phyloP scores from a whole-genome alignment of 2,329 filamentous ascomycete genomes.

The Fusarium pininemorale region DNA sequence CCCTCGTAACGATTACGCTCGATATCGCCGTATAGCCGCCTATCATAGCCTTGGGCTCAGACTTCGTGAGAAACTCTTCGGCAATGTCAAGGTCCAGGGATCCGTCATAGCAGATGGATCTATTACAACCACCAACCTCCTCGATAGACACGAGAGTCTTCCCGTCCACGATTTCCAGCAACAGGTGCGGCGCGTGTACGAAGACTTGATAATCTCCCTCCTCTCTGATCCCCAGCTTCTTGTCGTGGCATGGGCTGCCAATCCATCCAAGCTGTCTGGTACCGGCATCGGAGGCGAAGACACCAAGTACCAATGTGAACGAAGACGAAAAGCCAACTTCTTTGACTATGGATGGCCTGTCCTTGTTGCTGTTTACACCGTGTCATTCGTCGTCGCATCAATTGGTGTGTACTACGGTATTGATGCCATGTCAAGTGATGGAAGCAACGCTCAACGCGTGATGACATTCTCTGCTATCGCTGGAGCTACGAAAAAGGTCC shows the following conservation, averaged over 20 bases:
- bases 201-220: constrained; percentile 30
- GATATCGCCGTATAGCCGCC: constrained; percentile 26
- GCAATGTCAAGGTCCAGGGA: neutral
- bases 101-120: neutral
- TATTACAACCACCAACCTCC: constrained; percentile 17
- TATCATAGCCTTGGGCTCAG: constrained; percentile 24
- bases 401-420: constrained; percentile 29
- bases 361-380: constrained; percentile 15
- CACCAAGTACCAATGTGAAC: constrained; percentile 16
- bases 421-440: constrained; percentile 22
- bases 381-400: constrained; percentile 14
- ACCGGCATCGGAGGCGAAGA: neutral
- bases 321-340: constrained; percentile 16
- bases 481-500: constrained; percentile 24
- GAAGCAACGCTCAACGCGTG: constrained; percentile 8
- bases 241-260: constrained; percentile 31
- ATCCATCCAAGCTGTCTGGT: constrained; percentile 20
- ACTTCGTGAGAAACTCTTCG: constrained; percentile 12
- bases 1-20: neutral
- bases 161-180: constrained; percentile 3
- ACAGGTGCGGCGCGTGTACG: constrained; percentile 7
- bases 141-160: constrained; percentile 22
- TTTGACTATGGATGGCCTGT: constrained; percentile 22
- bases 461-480: constrained; percentile 34
- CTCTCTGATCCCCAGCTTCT: constrained; percentile 33